Percentiles rank a stretch among this genome's conserved stretches.
Evolutionary conservation across 2,329 filamentous ascomycete genomes (phyloP).

Genomic region (Didymella segeticola): DNA sequence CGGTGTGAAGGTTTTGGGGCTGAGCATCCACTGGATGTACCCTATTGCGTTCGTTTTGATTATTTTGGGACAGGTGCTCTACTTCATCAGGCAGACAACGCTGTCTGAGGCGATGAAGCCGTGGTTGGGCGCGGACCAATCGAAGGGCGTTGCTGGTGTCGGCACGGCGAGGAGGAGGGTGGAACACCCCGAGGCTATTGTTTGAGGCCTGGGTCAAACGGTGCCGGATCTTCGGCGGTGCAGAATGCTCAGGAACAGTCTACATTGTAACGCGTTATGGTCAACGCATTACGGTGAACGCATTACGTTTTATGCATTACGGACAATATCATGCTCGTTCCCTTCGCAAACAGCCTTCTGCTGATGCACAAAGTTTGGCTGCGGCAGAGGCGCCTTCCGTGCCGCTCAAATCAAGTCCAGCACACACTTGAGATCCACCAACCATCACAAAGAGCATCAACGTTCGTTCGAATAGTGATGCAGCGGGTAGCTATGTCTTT

Average conservation of each 20-base stretch:
- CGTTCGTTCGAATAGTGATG: no score
- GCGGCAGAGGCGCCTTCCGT: neutral
- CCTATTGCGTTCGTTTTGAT: constrained; percentile 95
- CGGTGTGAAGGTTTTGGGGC: constrained; percentile 83
- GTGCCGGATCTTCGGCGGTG: neutral
- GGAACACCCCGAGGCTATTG: constrained; percentile 37
- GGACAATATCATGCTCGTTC: neutral
- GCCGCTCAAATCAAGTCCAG: no score
- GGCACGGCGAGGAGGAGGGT: constrained; percentile 42
- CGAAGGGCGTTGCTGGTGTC: constrained; percentile 53
- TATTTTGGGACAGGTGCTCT: constrained; percentile 81
- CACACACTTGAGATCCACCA: no score
- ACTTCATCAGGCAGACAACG: constrained; percentile 83
- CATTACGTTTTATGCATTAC: no score
- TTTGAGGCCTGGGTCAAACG: constrained; percentile 15
- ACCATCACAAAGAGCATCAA: no score
- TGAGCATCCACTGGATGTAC: constrained; percentile 85
- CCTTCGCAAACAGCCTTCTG: neutral
- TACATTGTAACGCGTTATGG: neutral
- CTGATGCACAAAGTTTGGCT: neutral
- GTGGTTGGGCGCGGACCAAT: constrained; percentile 89
- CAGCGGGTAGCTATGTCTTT: no score
- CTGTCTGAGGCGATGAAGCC: constrained; percentile 92
- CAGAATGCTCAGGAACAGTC: neutral
- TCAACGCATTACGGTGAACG: no score